These are phyloP conservation scores for Solanum ahanhuiri DNA, from an alignment of 257 asterid species.

Conservation along the genomic window DNA sequence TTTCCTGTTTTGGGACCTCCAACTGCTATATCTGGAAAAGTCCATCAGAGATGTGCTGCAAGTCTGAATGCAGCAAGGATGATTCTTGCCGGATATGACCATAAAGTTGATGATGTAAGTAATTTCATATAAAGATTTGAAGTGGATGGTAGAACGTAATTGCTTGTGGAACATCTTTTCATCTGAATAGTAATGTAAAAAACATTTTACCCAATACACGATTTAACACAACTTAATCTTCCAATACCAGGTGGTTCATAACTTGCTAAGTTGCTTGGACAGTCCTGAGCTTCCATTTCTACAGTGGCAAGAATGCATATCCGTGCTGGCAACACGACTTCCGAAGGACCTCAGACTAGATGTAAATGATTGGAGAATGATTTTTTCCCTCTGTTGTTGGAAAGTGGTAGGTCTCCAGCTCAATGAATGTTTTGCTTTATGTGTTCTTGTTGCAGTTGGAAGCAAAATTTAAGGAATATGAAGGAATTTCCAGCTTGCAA, in stretches of 20 bases:
- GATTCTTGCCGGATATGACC: constrained; percentile 99
- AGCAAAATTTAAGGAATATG: constrained; percentile 64
- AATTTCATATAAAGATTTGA: background rate
- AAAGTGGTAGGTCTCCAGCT: background rate
- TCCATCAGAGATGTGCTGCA: constrained; percentile 97
- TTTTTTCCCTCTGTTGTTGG: background rate
- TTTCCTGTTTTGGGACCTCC: constrained; percentile 94
- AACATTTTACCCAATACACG: background rate
- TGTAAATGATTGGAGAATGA: constrained; percentile 28
- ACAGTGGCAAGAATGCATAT: constrained; percentile 99
- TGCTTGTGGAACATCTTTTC: background rate
- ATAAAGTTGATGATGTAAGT: constrained; percentile 80
- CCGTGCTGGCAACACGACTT: constrained; percentile 90
- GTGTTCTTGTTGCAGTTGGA: constrained; percentile 50
- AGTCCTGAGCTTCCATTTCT: constrained; percentile 98
- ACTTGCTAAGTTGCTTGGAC: constrained; percentile 90
- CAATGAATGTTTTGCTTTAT: background rate
- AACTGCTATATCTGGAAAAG: constrained; percentile 91
- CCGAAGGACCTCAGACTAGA: constrained; percentile 84
- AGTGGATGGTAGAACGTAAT: background rate
- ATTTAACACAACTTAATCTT: constrained; percentile 5
- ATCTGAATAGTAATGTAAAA: background rate
- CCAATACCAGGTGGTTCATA: constrained; percentile 73
- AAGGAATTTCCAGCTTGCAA: constrained; percentile 47
- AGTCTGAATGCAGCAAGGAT: constrained; percentile 86